Conservation (phyloP, 2,329 filamentous ascomycete genomes). For the Trichoderma lentiforme region DNA sequence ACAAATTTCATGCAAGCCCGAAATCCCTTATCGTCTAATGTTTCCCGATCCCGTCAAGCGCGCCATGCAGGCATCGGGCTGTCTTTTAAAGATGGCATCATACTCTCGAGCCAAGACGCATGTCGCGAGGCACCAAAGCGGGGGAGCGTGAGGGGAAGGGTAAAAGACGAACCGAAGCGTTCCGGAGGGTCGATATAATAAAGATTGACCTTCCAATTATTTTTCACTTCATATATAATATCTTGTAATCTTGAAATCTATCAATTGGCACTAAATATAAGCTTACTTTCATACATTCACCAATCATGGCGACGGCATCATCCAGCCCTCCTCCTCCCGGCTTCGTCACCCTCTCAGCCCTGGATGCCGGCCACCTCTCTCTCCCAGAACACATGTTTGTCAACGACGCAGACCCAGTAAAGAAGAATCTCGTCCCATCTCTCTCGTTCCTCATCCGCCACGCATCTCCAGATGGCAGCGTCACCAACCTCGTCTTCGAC, state of each 20-base stretch:
- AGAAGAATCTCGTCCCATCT: constrained; percentile 1
- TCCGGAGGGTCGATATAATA: background rate
- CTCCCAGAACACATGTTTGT: constrained; percentile 11
- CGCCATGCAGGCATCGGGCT: background rate
- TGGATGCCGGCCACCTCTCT: background rate
- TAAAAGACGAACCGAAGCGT: background rate
- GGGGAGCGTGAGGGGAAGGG: background rate
- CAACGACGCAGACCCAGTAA: background rate
- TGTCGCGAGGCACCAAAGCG: background rate
- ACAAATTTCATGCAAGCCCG: background rate
- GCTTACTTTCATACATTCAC: background rate
- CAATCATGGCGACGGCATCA: background rate
- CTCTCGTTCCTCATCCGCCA: constrained; percentile 12
- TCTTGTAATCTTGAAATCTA: background rate
- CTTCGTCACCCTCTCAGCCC: constrained; percentile 2
- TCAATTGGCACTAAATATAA: background rate
- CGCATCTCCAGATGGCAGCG: background rate
- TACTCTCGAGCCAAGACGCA: background rate
- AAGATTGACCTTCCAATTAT: background rate
- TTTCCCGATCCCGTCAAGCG: background rate
- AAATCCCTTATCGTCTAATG: background rate
- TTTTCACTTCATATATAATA: background rate
- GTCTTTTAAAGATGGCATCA: background rate
- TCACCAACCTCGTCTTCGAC: constrained; percentile 8
- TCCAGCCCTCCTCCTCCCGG: background rate